These are phyloP conservation scores for Jatropha multifida DNA, from an alignment of 441 rosid species.

Conservation along the genomic window DNA sequence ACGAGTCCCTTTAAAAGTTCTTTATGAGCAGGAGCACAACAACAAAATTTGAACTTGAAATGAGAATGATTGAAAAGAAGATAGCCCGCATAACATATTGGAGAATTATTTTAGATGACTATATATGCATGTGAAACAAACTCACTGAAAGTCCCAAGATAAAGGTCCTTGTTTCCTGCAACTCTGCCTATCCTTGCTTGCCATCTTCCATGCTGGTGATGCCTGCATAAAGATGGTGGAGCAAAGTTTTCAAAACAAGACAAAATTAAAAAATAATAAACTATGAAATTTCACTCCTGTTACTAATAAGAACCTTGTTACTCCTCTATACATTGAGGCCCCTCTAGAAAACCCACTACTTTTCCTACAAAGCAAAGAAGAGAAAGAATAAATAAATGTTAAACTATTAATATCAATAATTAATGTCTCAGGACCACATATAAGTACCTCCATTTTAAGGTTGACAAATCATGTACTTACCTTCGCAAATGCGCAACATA, in stretches of 20 bases:
- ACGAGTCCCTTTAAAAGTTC: slow-evolving; percentile 23
- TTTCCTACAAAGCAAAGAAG: slow-evolving; percentile 50
- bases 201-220: slow-evolving; percentile 99
- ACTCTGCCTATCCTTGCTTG: slow-evolving; percentile 97
- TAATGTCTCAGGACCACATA: not conserved
- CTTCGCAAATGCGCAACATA: slow-evolving; percentile 87
- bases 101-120: not conserved
- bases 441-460: not conserved
- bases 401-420: not conserved
- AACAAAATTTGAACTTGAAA: slow-evolving; percentile 18
- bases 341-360: slow-evolving; percentile 96
- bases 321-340: slow-evolving; percentile 94
- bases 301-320: slow-evolving; percentile 60
- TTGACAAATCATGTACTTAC: slow-evolving; percentile 28
- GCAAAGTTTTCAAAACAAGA: not conserved
- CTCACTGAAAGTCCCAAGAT: slow-evolving; percentile 95
- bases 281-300: not conserved
- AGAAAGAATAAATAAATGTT: not conserved
- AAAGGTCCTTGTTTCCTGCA: slow-evolving; percentile 97
- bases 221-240: slow-evolving; percentile 38
- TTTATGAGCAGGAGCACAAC: slow-evolving; percentile 17
- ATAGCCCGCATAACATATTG: not conserved
- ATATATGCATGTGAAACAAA: not conserved
- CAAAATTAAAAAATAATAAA: not conserved
- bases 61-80: slow-evolving; percentile 12